A percentile compares a stretch with the other conserved stretches of the same genome.
Evolutionary conservation across 1,284 basidiomycete genomes (phyloP).

Genomic region (Irpex sp.): DNA sequence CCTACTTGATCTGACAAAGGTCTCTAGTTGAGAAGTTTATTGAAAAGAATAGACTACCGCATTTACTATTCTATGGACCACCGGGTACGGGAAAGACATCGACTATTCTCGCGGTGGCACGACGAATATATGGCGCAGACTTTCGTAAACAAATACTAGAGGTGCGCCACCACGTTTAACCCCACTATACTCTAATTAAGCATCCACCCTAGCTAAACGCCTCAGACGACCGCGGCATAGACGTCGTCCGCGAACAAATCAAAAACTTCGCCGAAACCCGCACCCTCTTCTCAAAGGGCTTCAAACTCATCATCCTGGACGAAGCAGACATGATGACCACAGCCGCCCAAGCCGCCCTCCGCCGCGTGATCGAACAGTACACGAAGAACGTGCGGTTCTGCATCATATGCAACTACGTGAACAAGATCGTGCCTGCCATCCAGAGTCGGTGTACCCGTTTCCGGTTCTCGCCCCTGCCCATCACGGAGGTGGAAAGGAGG

Average conservation of each 20-base stretch:
- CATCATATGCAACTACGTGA: conserved; percentile 99
- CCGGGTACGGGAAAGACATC: conserved; percentile 98
- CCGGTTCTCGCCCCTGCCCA: conserved; percentile 93
- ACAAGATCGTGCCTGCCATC: conserved; percentile 98
- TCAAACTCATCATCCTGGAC: conserved; percentile 97
- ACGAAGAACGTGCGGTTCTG: conserved; percentile 99
- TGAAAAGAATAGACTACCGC: conserved; percentile 90
- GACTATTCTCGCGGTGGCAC: conserved; percentile 94
- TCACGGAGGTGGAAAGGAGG: conserved; percentile 81
- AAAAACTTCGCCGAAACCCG: conserved; percentile 98
- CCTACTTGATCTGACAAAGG: no score
- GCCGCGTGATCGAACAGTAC: conserved; percentile 97
- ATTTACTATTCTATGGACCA: conserved; percentile 96
- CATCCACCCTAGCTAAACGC: conserved; percentile 75
- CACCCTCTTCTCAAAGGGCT: conserved; percentile 87
- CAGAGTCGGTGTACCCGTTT: conserved; percentile 98
- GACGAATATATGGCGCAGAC: conserved; percentile 84
- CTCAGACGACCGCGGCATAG: conserved; percentile 97
- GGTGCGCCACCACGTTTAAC: conserved; percentile 40
- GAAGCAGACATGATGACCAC: conserved; percentile 99
- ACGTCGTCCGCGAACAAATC: conserved; percentile 97
- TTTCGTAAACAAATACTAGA: conserved; percentile 93
- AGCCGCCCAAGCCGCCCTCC: conserved; percentile 92
- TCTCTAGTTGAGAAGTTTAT: conserved; percentile 91
- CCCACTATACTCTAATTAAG: neutral